A percentile compares a stretch with the other conserved stretches of the same genome.
These are phyloP conservation scores for Corymbia calophylla DNA, from an alignment of 441 rosid species.

Conservation along the genomic window DNA sequence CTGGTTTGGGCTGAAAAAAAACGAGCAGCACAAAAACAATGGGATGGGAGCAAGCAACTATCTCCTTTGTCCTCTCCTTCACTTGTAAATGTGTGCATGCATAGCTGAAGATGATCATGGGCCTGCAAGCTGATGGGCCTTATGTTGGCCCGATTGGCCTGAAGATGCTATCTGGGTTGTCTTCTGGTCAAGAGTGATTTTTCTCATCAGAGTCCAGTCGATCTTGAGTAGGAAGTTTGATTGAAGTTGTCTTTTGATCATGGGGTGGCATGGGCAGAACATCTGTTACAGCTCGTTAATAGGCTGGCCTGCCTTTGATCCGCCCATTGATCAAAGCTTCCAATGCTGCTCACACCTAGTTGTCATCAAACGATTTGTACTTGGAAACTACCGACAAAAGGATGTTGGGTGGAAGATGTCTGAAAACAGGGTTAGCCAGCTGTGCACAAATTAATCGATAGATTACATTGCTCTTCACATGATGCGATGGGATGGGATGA, in stretches of 20 bases:
- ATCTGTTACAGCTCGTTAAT: neutral
- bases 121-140: neutral
- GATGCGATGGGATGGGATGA: rapidly evolving
- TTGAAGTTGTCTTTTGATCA: neutral
- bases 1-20: neutral
- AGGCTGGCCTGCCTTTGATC: neutral
- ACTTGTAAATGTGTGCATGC: neutral
- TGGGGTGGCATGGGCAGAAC: neutral
- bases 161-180: neutral
- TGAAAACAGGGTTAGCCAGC: rapidly evolving
- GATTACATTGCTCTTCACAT: neutral
- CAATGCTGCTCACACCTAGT: neutral
- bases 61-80: neutral
- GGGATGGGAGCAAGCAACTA: neutral
- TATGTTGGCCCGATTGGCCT: neutral
- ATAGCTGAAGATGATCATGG: neutral
- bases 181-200: neutral
- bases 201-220: neutral
- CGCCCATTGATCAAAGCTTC: neutral
- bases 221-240: neutral
- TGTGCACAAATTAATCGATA: rapidly evolving
- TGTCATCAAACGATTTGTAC: rapidly evolving
- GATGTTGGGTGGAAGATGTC: rapidly evolving
- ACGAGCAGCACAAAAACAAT: neutral
- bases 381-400: neutral